phyloP scores from a whole-genome alignment of 306 rosid species.

The Glycyrrhiza uralensis region DNA sequence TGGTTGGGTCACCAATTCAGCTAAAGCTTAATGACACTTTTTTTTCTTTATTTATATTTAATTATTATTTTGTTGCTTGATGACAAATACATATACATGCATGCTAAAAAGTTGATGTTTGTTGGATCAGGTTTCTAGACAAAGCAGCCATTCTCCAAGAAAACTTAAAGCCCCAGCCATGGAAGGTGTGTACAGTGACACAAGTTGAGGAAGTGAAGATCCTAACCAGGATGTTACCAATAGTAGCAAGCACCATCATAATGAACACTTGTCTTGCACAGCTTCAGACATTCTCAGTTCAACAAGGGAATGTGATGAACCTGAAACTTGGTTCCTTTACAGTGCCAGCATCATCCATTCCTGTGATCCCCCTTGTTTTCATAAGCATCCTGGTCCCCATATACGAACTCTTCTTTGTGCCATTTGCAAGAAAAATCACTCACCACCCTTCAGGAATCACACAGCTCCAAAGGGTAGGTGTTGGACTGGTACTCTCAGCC shows the following conservation, averaged over 20 bases:
- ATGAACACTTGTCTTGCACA: constrained; percentile 91
- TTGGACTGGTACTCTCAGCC: constrained; percentile 61
- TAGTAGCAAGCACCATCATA: constrained; percentile 69
- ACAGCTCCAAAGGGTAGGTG: constrained; percentile 83
- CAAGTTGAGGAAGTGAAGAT: constrained; percentile 90
- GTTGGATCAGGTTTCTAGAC: constrained; percentile 55
- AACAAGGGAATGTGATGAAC: constrained; percentile 67
- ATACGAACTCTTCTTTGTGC: constrained; percentile 70
- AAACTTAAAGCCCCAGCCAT: constrained; percentile 37
- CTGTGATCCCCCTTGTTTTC: constrained; percentile 67
- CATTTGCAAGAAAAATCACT: constrained; percentile 69
- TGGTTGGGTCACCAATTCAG: neutral
- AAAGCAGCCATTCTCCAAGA: constrained; percentile 60
- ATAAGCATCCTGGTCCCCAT: constrained; percentile 60
- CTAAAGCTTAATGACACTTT: constrained; percentile 4
- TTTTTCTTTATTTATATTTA: neutral
- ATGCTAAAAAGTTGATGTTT: constrained; percentile 9
- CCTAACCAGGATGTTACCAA: constrained; percentile 75
- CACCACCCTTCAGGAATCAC: constrained; percentile 73
- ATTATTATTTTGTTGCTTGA: neutral
- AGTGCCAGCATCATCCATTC: constrained; percentile 77
- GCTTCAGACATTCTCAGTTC: constrained; percentile 83
- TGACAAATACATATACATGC: too few relatives aligned
- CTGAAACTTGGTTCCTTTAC: constrained; percentile 46
- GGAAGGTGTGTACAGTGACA: constrained; percentile 79